Evolutionary conservation across 2,329 filamentous ascomycete genomes (phyloP).

Genomic region (Neofusicoccum umdonicola): DNA sequence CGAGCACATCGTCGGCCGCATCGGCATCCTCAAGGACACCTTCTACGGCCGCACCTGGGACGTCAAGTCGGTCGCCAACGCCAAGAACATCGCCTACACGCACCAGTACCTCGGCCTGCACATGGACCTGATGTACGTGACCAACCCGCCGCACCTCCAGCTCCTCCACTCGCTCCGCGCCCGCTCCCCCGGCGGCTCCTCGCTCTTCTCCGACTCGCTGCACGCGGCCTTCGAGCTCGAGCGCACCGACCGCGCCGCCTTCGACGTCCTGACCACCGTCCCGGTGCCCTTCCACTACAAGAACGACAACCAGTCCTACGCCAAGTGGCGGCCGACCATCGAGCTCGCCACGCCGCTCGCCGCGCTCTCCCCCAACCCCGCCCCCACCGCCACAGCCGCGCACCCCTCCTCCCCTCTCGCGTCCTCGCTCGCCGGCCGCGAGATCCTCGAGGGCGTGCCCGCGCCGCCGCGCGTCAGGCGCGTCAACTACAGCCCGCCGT

Average conservation of each 20-base stretch:
- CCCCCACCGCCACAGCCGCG: background rate
- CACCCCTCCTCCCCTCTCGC: background rate
- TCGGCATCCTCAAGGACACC: conserved; percentile 78
- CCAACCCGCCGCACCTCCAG: conserved; percentile 76
- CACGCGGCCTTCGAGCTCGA: conserved; percentile 53
- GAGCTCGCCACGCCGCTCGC: conserved; percentile 30
- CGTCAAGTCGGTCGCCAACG: conserved; percentile 75
- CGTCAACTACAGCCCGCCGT: conserved; percentile 75
- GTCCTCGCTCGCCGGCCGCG: background rate
- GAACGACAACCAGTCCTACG: conserved; percentile 63
- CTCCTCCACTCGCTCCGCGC: conserved; percentile 87
- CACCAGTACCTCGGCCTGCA: conserved; percentile 79
- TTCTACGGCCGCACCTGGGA: conserved; percentile 94
- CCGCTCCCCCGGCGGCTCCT: conserved; percentile 74
- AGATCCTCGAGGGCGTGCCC: background rate
- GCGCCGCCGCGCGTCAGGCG: conserved; percentile 36
- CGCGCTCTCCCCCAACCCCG: background rate
- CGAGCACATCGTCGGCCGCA: conserved; percentile 64
- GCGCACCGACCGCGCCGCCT: conserved; percentile 23
- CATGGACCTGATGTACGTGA: conserved; percentile 78
- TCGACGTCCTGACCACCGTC: conserved; percentile 43
- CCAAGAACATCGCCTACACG: conserved; percentile 90
- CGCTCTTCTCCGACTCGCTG: conserved; percentile 78
- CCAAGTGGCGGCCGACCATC: conserved; percentile 57
- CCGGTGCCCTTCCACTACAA: conserved; percentile 66